These are phyloP conservation scores for Conticribra guillardii DNA, from an alignment of 108 stramenopile species.

Conservation along the genomic window DNA sequence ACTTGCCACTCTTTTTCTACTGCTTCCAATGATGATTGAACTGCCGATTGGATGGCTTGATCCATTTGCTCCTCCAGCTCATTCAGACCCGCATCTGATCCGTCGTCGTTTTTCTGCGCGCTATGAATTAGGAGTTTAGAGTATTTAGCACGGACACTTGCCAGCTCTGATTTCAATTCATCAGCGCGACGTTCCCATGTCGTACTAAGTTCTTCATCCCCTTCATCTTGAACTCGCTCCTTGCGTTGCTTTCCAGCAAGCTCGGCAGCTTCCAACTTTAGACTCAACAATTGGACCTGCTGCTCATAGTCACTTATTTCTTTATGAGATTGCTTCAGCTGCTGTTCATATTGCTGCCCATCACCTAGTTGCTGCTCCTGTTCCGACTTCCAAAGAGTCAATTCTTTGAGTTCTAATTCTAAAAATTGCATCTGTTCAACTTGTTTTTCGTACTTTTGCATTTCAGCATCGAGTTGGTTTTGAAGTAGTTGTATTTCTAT, in stretches of 20 bases:
- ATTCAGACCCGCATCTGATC: not conserved
- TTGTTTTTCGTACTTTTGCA: constrained; percentile 29
- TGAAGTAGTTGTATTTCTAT: constrained; percentile 31
- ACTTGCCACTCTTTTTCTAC: constrained; percentile 37
- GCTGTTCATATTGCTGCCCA: constrained; percentile 12
- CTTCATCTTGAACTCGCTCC: constrained; percentile 2
- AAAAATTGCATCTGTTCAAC: constrained; percentile 29
- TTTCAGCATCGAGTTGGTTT: constrained; percentile 26
- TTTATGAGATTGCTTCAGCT: constrained; percentile 10
- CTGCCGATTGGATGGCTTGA: constrained; percentile 36
- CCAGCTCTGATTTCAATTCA: constrained; percentile 26
- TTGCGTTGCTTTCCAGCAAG: constrained; percentile 22
- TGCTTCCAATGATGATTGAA: constrained; percentile 30
- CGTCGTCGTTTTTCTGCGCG: not conserved
- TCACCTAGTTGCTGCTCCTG: constrained; percentile 5
- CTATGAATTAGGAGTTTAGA: constrained; percentile 20
- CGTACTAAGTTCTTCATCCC: not conserved
- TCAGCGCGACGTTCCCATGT: constrained; percentile 18
- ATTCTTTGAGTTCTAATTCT: constrained; percentile 36
- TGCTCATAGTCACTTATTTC: constrained; percentile 32
- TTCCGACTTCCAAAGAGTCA: constrained; percentile 29
- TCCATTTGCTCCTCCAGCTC: constrained; percentile 44
- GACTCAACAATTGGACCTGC: constrained; percentile 29
- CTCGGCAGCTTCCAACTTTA: constrained; percentile 48
- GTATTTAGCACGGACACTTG: constrained; percentile 38